phyloP scores from a whole-genome alignment of 345 rosid species.

The Microthlaspi erraticum region DNA sequence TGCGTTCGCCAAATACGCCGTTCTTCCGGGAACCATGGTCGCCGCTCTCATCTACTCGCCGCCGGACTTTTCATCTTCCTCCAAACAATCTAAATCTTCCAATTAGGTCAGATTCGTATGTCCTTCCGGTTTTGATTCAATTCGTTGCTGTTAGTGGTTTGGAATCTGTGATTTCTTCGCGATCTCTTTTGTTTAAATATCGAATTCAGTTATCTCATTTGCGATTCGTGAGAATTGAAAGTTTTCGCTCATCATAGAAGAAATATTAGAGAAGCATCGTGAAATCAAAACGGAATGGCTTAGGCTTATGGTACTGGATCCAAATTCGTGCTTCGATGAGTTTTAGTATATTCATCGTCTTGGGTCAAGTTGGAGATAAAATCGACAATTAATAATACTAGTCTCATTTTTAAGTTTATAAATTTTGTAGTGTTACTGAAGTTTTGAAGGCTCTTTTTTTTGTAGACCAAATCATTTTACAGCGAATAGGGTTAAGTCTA shows the following conservation, averaged over 20 bases:
- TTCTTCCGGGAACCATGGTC: constrained; percentile 68
- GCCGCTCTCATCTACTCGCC: constrained; percentile 58
- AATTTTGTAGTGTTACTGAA: not conserved
- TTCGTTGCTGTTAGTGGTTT: not conserved
- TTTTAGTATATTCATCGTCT: not conserved
- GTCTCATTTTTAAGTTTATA: not conserved
- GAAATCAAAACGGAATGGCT: not conserved
- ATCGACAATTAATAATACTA: not conserved
- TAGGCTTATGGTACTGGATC: too few species aligned
- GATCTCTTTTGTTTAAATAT: not conserved
- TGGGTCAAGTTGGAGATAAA: not conserved
- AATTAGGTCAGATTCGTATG: constrained; percentile 32
- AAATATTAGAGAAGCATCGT: not conserved
- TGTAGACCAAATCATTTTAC: too few species aligned
- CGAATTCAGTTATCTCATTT: not conserved
- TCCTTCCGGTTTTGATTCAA: not conserved
- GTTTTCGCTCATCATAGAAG: not conserved
- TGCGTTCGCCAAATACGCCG: constrained; percentile 53
- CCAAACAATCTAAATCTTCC: constrained; percentile 44
- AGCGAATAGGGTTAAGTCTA: too few species aligned
- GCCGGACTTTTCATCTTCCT: constrained; percentile 23
- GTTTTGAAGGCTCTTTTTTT: not conserved
- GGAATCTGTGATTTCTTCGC: not conserved
- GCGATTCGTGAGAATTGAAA: not conserved
- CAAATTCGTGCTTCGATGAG: too few species aligned